These are phyloP conservation scores for Hypoxylon sp. DNA, from an alignment of 2,329 filamentous ascomycete genomes.

Conservation along the genomic window DNA sequence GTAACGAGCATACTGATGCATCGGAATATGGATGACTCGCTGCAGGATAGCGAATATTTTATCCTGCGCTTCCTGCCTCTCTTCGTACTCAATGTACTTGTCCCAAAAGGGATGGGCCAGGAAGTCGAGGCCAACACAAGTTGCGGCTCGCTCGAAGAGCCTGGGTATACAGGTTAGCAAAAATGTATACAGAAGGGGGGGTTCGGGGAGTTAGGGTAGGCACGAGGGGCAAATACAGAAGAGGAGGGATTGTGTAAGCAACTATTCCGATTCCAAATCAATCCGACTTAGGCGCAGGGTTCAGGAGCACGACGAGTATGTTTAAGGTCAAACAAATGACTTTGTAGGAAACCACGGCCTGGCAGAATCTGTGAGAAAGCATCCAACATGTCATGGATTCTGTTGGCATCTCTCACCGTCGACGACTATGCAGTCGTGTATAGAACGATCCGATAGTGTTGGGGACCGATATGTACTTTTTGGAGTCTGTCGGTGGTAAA, in stretches of 20 bases:
- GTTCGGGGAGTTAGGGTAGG: slow-evolving; percentile 55
- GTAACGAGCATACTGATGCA: slow-evolving; percentile 96
- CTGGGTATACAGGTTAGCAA: slow-evolving; percentile 67
- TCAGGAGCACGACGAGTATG: slow-evolving; percentile 61
- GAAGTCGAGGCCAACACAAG: slow-evolving; percentile 91
- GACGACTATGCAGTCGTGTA: slow-evolving; percentile 58
- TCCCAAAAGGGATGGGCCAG: slow-evolving; percentile 98
- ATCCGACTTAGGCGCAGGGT: slow-evolving; percentile 52
- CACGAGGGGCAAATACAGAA: slow-evolving; percentile 74
- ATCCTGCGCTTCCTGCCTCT: slow-evolving; percentile 86
- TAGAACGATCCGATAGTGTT: slow-evolving; percentile 50
- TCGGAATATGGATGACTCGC: slow-evolving; percentile 88
- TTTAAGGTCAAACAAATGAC: slow-evolving; percentile 57
- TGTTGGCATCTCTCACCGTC: slow-evolving; percentile 82
- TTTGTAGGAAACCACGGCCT: slow-evolving; percentile 68
- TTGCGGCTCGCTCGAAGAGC: slow-evolving; percentile 91
- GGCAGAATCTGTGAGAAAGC: slow-evolving; percentile 76
- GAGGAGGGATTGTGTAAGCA: slow-evolving; percentile 68
- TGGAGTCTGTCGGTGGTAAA: slow-evolving; percentile 61
- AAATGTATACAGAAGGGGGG: slow-evolving; percentile 46
- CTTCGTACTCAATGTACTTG: slow-evolving; percentile 97
- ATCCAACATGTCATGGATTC: slow-evolving; percentile 70
- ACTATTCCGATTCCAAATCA: slow-evolving; percentile 65
- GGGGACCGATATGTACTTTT: slow-evolving; percentile 51
- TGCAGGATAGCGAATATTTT: slow-evolving; percentile 87